Percentiles rank a stretch among this genome's conserved stretches.
phyloP scores from a whole-genome alignment of 1,284 basidiomycete species.

The Caloboletus firmus region DNA sequence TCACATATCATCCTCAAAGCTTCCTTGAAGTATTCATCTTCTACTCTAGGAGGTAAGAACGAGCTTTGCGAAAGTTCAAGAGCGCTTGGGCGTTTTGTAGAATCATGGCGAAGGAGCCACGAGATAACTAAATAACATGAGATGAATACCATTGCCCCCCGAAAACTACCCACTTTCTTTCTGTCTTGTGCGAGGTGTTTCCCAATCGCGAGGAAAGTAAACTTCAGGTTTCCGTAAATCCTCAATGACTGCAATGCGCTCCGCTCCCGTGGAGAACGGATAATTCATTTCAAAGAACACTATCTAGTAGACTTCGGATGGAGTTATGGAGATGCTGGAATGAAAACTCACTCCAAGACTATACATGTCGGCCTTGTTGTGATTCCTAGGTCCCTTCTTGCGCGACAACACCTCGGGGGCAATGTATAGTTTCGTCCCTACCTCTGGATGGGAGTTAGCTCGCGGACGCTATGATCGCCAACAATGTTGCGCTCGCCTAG shows the following conservation, averaged over 20 bases:
- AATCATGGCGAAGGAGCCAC: constrained; percentile 83
- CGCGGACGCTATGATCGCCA: background rate
- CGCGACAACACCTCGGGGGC: constrained; percentile 82
- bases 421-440: constrained; percentile 92
- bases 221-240: constrained; percentile 73
- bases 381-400: constrained; percentile 63
- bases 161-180: constrained; percentile 55
- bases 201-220: constrained; percentile 78
- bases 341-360: constrained; percentile 72
- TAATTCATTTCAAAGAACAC: constrained; percentile 99
- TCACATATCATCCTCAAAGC: constrained; percentile 76
- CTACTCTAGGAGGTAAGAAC: constrained; percentile 71
- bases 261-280: constrained; percentile 81
- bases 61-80: constrained; percentile 83
- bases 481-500: constrained; percentile 47
- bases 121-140: constrained; percentile 60
- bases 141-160: background rate
- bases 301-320: constrained; percentile 49
- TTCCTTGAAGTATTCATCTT: constrained; percentile 84
- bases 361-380: constrained; percentile 93
- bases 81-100: constrained; percentile 78
- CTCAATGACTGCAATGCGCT: constrained; percentile 83
- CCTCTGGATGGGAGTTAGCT: constrained; percentile 50
- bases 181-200: constrained; percentile 59
- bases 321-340: background rate